Conservation (phyloP, 805 yeast species). For the Torulaspora delbrueckii region DNA sequence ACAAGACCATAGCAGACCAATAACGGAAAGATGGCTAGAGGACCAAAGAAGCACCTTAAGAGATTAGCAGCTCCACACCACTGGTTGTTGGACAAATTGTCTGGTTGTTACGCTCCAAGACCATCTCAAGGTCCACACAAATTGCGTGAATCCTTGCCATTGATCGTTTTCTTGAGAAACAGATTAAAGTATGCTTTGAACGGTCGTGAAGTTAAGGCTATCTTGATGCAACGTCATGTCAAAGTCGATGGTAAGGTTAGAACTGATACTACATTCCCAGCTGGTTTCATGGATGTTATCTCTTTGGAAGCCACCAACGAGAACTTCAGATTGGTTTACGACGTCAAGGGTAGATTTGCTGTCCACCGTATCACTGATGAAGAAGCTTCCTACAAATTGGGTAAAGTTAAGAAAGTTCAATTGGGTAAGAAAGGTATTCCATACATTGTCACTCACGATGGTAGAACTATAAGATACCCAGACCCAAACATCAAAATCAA, state of each 20-base stretch:
- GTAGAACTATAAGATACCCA: constrained; percentile 99
- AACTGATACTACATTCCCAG: constrained; percentile 98
- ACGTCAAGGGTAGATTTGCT: constrained; percentile 98
- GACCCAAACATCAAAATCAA: constrained; percentile 95
- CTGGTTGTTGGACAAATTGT: constrained; percentile 99
- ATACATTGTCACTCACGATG: constrained; percentile 98
- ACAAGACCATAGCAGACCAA: constrained; percentile 18
- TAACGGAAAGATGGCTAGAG: constrained; percentile 61
- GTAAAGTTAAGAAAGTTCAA: constrained; percentile 96
- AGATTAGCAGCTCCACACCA: constrained; percentile 99
- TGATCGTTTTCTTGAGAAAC: constrained; percentile 95
- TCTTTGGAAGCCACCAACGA: constrained; percentile 96
- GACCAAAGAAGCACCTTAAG: constrained; percentile 97
- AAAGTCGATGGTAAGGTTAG: constrained; percentile 99
- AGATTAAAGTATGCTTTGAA: constrained; percentile 97
- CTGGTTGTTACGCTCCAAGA: constrained; percentile 99
- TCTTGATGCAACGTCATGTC: constrained; percentile 96
- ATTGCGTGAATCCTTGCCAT: constrained; percentile 96
- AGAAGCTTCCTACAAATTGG: constrained; percentile 97
- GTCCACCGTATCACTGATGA: constrained; percentile 99
- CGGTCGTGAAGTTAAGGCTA: constrained; percentile 98
- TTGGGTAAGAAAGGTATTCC: constrained; percentile 98
- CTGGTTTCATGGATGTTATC: constrained; percentile 99
- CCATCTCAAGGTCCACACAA: constrained; percentile 99
- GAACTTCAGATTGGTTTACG: constrained; percentile 98